These are phyloP conservation scores for Phytophthora kernoviae DNA, from an alignment of 352 stramenopile genomes.

Conservation along the genomic window DNA sequence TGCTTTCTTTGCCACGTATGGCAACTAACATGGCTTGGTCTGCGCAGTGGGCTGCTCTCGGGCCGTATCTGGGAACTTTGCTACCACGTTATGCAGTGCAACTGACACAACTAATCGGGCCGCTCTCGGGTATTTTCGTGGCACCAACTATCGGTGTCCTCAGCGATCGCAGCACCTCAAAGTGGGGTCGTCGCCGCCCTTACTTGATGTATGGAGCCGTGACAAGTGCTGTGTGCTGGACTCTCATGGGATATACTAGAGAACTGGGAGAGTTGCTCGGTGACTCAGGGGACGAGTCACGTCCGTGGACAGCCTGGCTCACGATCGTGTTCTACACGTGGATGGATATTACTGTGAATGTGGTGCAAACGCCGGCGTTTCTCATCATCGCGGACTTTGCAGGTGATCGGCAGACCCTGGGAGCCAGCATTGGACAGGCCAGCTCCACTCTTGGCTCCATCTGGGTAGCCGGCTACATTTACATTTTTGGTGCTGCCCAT, in stretches of 20 bases:
- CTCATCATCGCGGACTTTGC: constrained; percentile 82
- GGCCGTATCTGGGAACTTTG: constrained; percentile 73
- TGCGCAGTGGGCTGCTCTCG: constrained; percentile 74
- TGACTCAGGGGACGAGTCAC: constrained; percentile 42
- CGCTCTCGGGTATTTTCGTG: constrained; percentile 71
- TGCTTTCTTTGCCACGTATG: constrained; percentile 73
- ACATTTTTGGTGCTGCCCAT: constrained; percentile 69
- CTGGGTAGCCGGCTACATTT: constrained; percentile 74
- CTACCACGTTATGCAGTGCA: constrained; percentile 70
- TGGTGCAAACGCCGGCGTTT: constrained; percentile 72
- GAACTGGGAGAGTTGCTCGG: constrained; percentile 68
- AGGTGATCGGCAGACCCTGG: constrained; percentile 68
- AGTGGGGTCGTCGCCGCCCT: constrained; percentile 67
- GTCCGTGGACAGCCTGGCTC: constrained; percentile 59
- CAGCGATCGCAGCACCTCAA: constrained; percentile 56
- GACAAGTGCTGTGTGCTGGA: constrained; percentile 70
- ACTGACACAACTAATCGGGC: constrained; percentile 74
- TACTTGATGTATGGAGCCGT: constrained; percentile 69
- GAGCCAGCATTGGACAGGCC: constrained; percentile 62
- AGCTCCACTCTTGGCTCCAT: constrained; percentile 70
- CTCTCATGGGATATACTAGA: constrained; percentile 69
- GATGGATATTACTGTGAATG: constrained; percentile 86
- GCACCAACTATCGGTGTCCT: constrained; percentile 70
- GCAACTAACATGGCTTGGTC: constrained; percentile 83
- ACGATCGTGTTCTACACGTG: constrained; percentile 81